These are phyloP conservation scores for Dendrostoma leiphaemia DNA, from an alignment of 2,329 filamentous ascomycete species.

Conservation along the genomic window DNA sequence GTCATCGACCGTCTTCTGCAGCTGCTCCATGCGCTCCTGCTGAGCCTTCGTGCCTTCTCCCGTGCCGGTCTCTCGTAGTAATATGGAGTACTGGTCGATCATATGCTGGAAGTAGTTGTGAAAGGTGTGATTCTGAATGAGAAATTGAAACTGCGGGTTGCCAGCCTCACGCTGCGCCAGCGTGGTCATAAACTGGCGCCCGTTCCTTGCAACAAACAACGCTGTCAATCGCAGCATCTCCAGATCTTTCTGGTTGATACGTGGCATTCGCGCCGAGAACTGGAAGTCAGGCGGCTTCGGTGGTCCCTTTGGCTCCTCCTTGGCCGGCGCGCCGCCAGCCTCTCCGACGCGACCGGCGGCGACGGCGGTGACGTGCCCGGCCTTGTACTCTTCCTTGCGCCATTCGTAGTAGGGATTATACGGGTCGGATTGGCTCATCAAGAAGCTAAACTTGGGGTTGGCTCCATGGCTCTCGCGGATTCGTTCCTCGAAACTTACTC, in stretches of 20 bases:
- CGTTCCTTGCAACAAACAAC: conserved; percentile 89
- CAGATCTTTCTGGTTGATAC: conserved; percentile 92
- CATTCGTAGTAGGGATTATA: conserved; percentile 90
- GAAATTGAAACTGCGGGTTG: conserved; percentile 95
- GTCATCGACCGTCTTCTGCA: conserved; percentile 74
- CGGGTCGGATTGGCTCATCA: conserved; percentile 75
- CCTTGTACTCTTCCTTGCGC: conserved; percentile 82
- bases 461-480: conserved; percentile 80
- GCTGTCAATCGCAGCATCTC: conserved; percentile 75
- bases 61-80: conserved; percentile 68
- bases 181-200: conserved; percentile 85
- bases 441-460: conserved; percentile 90
- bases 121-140: conserved; percentile 91
- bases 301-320: conserved; percentile 75
- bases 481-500: conserved; percentile 72
- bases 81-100: conserved; percentile 87
- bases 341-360: conserved; percentile 73
- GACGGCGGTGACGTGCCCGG: conserved; percentile 76
- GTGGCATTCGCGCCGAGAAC: conserved; percentile 95
- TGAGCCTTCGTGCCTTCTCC: conserved; percentile 67
- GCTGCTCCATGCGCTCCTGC: conserved; percentile 67
- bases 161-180: conserved; percentile 84
- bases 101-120: conserved; percentile 94
- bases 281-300: conserved; percentile 82
- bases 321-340: conserved; percentile 46